phyloP scores from a whole-genome alignment of 1,284 basidiomycete genomes.

The Tilletia setariae region DNA sequence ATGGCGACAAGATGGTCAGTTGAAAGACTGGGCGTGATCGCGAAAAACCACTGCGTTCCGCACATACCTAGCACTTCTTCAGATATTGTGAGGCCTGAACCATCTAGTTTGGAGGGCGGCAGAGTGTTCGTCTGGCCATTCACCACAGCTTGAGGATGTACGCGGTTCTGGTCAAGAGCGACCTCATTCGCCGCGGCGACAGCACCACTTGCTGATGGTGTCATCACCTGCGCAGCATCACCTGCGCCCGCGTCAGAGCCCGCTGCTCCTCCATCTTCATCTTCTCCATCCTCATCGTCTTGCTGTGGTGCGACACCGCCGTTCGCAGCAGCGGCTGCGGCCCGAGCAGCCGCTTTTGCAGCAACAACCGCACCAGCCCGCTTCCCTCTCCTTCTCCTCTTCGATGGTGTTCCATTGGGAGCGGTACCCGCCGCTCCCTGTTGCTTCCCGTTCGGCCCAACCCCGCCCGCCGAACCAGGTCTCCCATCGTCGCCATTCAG shows the following conservation, averaged over 20 bases:
- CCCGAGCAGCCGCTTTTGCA: conserved; percentile 56
- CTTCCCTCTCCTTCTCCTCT: conserved; percentile 28
- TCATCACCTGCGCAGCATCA: neutral
- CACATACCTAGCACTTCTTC: conserved; percentile 44
- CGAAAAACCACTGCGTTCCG: neutral
- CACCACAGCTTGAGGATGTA: neutral
- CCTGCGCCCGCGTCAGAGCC: neutral
- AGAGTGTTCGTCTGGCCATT: neutral
- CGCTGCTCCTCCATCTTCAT: conserved; percentile 22
- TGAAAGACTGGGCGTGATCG: neutral
- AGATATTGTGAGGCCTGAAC: conserved; percentile 38
- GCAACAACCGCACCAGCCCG: conserved; percentile 41
- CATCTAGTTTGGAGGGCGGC: neutral
- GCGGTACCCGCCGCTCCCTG: neutral
- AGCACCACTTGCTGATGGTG: too few species aligned
- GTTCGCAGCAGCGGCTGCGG: conserved; percentile 61
- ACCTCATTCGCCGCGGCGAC: neutral
- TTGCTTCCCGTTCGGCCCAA: neutral
- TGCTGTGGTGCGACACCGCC: conserved; percentile 61
- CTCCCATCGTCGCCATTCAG: conserved; percentile 1
- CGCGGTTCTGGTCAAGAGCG: conserved; percentile 14
- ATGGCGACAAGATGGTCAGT: neutral
- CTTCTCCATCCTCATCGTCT: conserved; percentile 55
- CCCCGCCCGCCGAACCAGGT: neutral
- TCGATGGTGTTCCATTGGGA: conserved; percentile 8